Evolutionary conservation across 345 rosid species (phyloP).

Genomic region (Bretschneidera sinensis): DNA sequence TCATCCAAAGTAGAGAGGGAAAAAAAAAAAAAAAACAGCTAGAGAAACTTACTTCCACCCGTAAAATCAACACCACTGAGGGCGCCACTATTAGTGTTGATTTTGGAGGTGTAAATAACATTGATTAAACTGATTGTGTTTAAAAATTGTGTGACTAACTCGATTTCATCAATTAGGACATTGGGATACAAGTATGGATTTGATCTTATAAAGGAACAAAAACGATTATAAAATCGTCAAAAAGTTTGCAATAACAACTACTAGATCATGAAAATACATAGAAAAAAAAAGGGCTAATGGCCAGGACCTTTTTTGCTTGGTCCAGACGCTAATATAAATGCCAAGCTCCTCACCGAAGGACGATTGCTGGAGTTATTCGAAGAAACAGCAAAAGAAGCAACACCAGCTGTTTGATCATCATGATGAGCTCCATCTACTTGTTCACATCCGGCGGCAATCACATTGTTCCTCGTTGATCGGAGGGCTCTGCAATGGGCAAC

Average conservation of each 20-base stretch:
- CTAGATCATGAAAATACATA: background rate
- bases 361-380: constrained; percentile 17
- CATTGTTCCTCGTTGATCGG: constrained; percentile 13
- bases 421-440: no score
- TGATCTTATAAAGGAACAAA: constrained; percentile 1
- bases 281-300: constrained; percentile 27
- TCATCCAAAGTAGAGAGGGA: no score
- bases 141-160: no score
- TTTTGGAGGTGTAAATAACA: no score
- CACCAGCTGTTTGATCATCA: no score
- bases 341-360: constrained; percentile 34
- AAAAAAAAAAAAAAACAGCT: no score
- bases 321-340: constrained; percentile 60
- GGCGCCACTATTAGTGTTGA: no score
- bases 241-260: no score
- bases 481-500: constrained; percentile 47
- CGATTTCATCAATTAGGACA: background rate
- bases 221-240: no score
- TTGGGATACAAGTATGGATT: background rate
- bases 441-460: constrained; percentile 18
- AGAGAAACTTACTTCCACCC: no score
- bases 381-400: constrained; percentile 22
- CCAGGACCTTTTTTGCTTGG: constrained; percentile 81
- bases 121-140: no score
- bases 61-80: no score